These are phyloP conservation scores for Tylopilus vinaceipallidus DNA, from an alignment of 768 basidiomycete species.

Conservation along the genomic window DNA sequence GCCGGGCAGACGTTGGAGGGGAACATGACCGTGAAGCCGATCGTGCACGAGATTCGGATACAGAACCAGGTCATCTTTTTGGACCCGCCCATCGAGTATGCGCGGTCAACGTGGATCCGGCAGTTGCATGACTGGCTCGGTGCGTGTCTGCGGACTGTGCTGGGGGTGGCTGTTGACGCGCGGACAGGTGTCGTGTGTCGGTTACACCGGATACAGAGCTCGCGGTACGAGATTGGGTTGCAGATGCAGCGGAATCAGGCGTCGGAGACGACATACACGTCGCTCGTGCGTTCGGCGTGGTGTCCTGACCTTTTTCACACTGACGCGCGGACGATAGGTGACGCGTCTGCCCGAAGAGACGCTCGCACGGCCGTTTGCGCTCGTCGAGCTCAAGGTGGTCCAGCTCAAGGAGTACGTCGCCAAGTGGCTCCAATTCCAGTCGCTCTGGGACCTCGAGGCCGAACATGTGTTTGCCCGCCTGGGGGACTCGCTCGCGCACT, in stretches of 20 bases:
- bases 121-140: constrained; percentile 91
- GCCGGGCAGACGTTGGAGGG: constrained; percentile 63
- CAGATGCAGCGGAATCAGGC: constrained; percentile 73
- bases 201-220: constrained; percentile 85
- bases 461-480: constrained; percentile 96
- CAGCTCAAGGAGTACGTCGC: constrained; percentile 88
- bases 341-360: constrained; percentile 70
- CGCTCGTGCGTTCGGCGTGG: constrained; percentile 42
- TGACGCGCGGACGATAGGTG: constrained; percentile 45
- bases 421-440: constrained; percentile 99
- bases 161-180: not conserved
- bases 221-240: constrained; percentile 94
- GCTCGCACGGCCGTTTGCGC: constrained; percentile 75
- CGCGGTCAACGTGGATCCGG: constrained; percentile 84
- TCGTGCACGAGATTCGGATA: constrained; percentile 95
- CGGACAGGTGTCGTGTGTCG: constrained; percentile 81
- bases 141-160: constrained; percentile 26
- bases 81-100: constrained; percentile 95
- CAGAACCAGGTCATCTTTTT: constrained; percentile 99
- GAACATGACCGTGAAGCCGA: constrained; percentile 75
- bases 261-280: constrained; percentile 78
- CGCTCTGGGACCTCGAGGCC: constrained; percentile 96
- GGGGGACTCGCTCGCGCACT: constrained; percentile 88
- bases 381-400: constrained; percentile 87
- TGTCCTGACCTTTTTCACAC: not conserved